phyloP scores from a whole-genome alignment of 1,284 basidiomycete genomes.

The Mycosarcoma maydis region DNA sequence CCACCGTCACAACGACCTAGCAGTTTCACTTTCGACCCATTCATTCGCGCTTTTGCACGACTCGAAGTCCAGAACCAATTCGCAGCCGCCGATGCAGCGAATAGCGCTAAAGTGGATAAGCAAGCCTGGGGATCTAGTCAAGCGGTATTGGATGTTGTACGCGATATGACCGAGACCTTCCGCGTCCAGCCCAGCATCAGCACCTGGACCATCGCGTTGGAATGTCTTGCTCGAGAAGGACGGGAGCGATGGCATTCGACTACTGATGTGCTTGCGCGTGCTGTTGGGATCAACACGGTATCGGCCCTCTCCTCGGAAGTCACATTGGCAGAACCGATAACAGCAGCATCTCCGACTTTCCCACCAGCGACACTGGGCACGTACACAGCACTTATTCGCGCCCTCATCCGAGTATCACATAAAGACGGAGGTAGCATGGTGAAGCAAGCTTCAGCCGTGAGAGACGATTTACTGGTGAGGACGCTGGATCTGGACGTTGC shows the following conservation, averaged over 20 bases:
- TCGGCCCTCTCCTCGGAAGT: background rate
- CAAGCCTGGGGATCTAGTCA: constrained; percentile 37
- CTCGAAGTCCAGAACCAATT: no score
- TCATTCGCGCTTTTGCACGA: constrained; percentile 33
- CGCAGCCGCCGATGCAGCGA: no score
- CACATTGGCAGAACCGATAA: no score
- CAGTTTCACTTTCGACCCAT: constrained; percentile 36
- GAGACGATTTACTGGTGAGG: constrained; percentile 36
- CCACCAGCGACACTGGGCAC: constrained; percentile 28
- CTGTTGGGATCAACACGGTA: constrained; percentile 32
- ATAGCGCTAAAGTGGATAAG: background rate
- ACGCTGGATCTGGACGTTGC: constrained; percentile 19
- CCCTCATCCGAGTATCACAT: constrained; percentile 19
- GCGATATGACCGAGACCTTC: constrained; percentile 39
- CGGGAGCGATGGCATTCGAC: constrained; percentile 12
- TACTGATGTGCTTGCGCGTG: constrained; percentile 14
- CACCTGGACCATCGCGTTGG: constrained; percentile 46
- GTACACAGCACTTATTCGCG: constrained; percentile 34
- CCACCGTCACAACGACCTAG: constrained; percentile 29
- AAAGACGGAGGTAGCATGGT: constrained; percentile 24
- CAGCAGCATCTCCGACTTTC: constrained; percentile 6
- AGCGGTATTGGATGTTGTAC: constrained; percentile 25
- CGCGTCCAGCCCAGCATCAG: constrained; percentile 17
- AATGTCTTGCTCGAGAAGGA: constrained; percentile 34
- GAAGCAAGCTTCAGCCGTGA: constrained; percentile 15